Evolutionary conservation across 2,329 filamentous ascomycete genomes (phyloP).

Genomic region (Colletotrichum trifolii): DNA sequence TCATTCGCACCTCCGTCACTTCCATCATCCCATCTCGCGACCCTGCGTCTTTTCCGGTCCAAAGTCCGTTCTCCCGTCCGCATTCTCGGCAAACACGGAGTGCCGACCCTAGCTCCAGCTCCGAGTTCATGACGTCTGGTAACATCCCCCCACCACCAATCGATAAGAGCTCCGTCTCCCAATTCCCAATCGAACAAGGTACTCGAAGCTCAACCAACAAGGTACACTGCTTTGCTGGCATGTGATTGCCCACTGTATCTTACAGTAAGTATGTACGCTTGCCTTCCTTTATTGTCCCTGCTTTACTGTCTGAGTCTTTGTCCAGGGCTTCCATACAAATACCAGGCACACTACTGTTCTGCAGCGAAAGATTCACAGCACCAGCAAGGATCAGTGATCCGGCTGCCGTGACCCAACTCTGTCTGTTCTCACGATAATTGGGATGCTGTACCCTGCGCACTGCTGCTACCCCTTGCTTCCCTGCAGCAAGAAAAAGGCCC

Average conservation of each 20-base stretch:
- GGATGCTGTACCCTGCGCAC: not conserved
- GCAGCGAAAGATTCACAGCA: constrained; percentile 1
- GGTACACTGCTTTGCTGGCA: not conserved
- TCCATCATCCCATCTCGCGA: too few relatives aligned
- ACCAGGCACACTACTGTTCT: not conserved
- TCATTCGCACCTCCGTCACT: too few relatives aligned
- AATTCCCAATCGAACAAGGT: not conserved
- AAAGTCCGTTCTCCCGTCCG: constrained; percentile 3
- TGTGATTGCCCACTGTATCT: constrained; percentile 14
- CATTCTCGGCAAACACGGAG: constrained; percentile 13
- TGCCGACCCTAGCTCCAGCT: constrained; percentile 2
- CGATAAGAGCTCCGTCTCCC: constrained; percentile 25
- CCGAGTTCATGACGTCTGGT: not conserved
- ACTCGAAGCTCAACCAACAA: not conserved
- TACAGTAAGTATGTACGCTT: not conserved
- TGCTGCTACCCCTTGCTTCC: constrained; percentile 10
- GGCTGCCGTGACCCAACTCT: constrained; percentile 10
- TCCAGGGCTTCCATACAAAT: not conserved
- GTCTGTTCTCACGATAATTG: not conserved
- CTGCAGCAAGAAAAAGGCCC: constrained; percentile 22
- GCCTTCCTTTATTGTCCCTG: not conserved
- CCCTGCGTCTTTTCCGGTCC: not conserved
- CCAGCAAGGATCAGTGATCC: constrained; percentile 30
- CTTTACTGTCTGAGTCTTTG: not conserved
- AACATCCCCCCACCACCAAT: constrained; percentile 18